Evolutionary conservation across 192 early-diverging fungal genomes (phyloP), one percentile per base, ranked within the genome.

Genomic region (Linnemannia schmuckeri): DNA sequence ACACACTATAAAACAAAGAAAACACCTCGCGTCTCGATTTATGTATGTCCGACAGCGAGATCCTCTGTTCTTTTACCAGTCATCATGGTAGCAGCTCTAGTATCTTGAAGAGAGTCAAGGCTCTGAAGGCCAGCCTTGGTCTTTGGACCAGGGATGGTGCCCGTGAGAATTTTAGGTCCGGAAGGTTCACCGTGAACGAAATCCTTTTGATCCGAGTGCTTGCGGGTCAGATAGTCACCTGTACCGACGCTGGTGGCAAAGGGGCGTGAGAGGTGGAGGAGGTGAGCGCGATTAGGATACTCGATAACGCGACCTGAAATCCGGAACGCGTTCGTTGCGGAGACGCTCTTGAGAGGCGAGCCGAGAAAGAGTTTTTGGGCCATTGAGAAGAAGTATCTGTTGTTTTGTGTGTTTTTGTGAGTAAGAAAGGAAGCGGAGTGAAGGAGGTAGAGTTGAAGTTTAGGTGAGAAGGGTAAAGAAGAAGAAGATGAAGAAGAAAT

Each of bases 21-120:
- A 57, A 18, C 17, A 1, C 24, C 1, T 57, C 52, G 52, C 52
- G 17, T 55, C 22, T 18, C 13, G 2, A 46, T 12, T 46, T 46
- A 46, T 46, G 44, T 52, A 52, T 20, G 49, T 17, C 49, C 18
- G 49, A 20, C 18, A 52, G 55, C n/a, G 7, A 57, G n/a, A 57
- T 76, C n/a, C 44, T 49, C 24, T n/a, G 27, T 72, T 63, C 37
- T 18, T 15, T 37, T 68, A 82, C 82, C 78, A 40, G 90, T 93
- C 37, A 91, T 91, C 83, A 95, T 94, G 15, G 91, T 82, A 3
- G 93, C 91, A 4, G 95, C 93, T 47, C 95, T 91, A 1, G 93
- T 92, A 78, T 96, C 95, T 69, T 96, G 95, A 46, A 93, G 82
- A 44, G 83, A 33, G 63, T 90, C 87, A 49, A 96, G 86, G 3